Base-by-base conservation (phyloP, 257 asterid genomes). In the Paulownia fortunei region DNA sequence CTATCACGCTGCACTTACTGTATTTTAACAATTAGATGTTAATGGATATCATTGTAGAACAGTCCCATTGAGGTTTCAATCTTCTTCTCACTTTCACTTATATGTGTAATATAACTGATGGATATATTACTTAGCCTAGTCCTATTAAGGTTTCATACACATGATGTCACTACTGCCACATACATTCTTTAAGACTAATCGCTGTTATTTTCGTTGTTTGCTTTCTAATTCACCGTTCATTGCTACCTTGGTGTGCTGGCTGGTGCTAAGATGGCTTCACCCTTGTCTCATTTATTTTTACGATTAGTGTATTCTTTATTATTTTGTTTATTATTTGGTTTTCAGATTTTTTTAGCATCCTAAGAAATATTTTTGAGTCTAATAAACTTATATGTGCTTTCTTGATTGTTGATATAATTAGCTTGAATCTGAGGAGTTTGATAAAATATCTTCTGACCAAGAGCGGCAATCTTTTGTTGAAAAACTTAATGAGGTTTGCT, bases 341-440 rank as follows among this genome's bases (percentile, higher is more conserved):
- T 77, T 56, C 39, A 55, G 60, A 68, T 60, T 69, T 39, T 59
- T 12, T n/a, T 59, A 69, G 62, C 47, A 21, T 62, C 71, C 52
- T 46, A 59, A 30, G 8, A 36, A 62, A 41, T 27, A 39, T 12
- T 19, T 30, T 16, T 16, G 37, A 12, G 71, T 47, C 34, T 74
- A 55, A 44, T 73, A n/a, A 44, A 19, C 73, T 79, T 46, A 69
- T 69, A 41, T 36, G 36, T 58, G 42, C 52, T 68, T 47, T 41
- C 65, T 79, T 81, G 63, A 51, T 46, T 74, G 54, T 76, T 77
- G 74, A 77, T 70, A 68, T 66, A 27, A 23, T 55, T 83, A 95
- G 99, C 96, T 96, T 78, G 92, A 91, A 70, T 90, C 97, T 23
- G 97, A 89, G 81, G 99, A 92, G 79, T 82, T 92, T 32, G 94